Evolutionary conservation across 2,329 filamentous ascomycete species (phyloP).

Genomic region (Colletotrichum somersetense): DNA sequence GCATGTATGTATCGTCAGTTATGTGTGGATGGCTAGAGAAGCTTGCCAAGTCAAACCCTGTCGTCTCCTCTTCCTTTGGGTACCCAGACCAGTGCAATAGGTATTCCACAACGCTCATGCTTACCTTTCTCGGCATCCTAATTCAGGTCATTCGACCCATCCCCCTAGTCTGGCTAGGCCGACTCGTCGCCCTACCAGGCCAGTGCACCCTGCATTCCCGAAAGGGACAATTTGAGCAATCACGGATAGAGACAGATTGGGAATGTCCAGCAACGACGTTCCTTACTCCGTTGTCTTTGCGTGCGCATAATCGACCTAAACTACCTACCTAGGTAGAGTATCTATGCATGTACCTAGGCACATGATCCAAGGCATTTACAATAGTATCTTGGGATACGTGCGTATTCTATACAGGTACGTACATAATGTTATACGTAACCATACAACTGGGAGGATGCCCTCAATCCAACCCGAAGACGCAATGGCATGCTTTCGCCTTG

Average conservation of each 20-base stretch:
- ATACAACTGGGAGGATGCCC: neutral
- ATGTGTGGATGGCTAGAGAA: neutral
- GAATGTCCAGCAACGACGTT: neutral
- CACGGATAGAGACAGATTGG: neutral
- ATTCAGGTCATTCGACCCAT: neutral
- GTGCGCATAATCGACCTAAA: too few species aligned
- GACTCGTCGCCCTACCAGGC: constrained; percentile 2
- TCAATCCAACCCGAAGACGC: neutral
- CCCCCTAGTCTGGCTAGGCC: neutral
- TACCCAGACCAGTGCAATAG: neutral
- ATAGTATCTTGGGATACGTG: too few species aligned
- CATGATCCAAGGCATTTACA: too few species aligned
- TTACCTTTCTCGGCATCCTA: neutral
- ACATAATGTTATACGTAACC: neutral
- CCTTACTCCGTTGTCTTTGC: neutral
- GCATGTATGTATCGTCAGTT: neutral
- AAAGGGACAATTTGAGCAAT: neutral
- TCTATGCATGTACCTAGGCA: neutral
- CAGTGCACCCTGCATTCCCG: constrained; percentile 12
- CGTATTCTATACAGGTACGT: too few species aligned
- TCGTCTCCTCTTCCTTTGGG: neutral
- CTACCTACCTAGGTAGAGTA: too few species aligned
- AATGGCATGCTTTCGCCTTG: neutral
- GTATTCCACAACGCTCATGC: neutral
- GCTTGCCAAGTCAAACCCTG: neutral